A percentile compares a stretch with the other conserved stretches of the same genome.
phyloP scores from a whole-genome alignment of 2,329 filamentous ascomycete species.

The Zopfia rhizophila region DNA sequence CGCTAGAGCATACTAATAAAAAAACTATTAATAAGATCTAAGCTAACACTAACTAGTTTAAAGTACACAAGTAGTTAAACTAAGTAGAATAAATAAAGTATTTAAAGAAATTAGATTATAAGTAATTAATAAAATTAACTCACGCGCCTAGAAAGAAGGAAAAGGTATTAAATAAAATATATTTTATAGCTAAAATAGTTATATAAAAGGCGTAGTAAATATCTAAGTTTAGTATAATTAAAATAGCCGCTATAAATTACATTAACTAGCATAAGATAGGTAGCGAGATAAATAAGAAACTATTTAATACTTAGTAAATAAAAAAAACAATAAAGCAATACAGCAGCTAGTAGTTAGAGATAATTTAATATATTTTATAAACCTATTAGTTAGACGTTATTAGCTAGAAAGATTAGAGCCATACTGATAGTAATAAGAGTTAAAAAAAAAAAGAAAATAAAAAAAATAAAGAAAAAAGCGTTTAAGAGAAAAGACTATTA shows the following conservation, averaged over 20 bases:
- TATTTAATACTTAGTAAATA: conserved; percentile 8
- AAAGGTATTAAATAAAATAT: conserved; percentile 10
- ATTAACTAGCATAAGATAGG: conserved; percentile 13
- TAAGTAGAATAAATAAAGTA: conserved; percentile 5
- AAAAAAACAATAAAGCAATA: conserved; percentile 17
- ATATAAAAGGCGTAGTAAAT: conserved; percentile 16
- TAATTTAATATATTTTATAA: conserved; percentile 17
- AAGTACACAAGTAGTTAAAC: conserved; percentile 7
- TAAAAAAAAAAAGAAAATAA: too few relatives aligned
- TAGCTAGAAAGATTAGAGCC: too few relatives aligned
- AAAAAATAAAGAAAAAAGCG: conserved; percentile 1
- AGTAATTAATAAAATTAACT: conserved; percentile 10
- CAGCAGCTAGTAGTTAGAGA: conserved; percentile 10
- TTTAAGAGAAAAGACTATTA: conserved; percentile 3
- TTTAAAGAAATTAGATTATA: conserved; percentile 13
- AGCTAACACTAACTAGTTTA: conserved; percentile 3
- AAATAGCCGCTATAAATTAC: conserved; percentile 9
- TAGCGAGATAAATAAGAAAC: conserved; percentile 4
- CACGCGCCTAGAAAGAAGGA: conserved; percentile 7
- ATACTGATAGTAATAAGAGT: too few relatives aligned
- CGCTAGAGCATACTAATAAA: conserved; percentile 1
- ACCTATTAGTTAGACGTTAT: conserved; percentile 8
- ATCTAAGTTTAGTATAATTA: conserved; percentile 6
- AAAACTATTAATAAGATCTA: conserved; percentile 4
- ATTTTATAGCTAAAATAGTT: conserved; percentile 5